Evolutionary conservation across 169 alveolate species (phyloP).

Genomic region (Cryptosporidium viatorum): DNA sequence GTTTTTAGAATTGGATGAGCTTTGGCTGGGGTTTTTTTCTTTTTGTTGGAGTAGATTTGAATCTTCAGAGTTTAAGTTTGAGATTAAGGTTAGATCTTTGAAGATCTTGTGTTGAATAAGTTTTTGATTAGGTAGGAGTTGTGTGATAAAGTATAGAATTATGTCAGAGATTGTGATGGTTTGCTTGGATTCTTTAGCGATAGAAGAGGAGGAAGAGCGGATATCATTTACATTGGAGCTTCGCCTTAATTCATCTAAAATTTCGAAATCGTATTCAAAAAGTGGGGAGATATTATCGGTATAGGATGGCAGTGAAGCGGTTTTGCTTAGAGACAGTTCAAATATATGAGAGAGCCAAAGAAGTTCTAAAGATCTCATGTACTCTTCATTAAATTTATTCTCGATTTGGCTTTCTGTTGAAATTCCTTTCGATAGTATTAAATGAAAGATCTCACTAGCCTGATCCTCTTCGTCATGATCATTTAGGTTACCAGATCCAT

Average conservation of each 20-base stretch:
- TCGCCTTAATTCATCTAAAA: conserved; percentile 44
- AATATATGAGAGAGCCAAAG: conserved; percentile 51
- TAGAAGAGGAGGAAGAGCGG: not conserved
- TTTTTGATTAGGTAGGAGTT: conserved; percentile 13
- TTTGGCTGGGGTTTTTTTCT: not conserved
- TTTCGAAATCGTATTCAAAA: conserved; percentile 52
- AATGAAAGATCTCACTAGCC: not conserved
- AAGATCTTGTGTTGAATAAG: conserved; percentile 18
- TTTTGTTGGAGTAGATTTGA: not conserved
- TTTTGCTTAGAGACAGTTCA: conserved; percentile 15
- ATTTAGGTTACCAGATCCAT: too few species aligned
- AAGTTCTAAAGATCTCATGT: not conserved
- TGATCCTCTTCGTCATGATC: not conserved
- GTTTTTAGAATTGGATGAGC: not conserved
- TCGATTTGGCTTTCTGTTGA: conserved; percentile 2
- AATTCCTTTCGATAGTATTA: not conserved
- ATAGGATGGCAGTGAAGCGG: not conserved
- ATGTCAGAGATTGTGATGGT: conserved; percentile 7
- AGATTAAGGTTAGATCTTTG: conserved; percentile 13
- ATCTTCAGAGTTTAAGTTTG: conserved; percentile 11
- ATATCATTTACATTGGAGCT: not conserved
- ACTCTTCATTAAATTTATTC: not conserved
- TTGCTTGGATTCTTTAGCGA: not conserved
- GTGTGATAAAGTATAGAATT: conserved; percentile 39
- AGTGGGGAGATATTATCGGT: not conserved